phyloP scores from a whole-genome alignment of 1,284 basidiomycete species.

The Ceratobasidium sp. region DNA sequence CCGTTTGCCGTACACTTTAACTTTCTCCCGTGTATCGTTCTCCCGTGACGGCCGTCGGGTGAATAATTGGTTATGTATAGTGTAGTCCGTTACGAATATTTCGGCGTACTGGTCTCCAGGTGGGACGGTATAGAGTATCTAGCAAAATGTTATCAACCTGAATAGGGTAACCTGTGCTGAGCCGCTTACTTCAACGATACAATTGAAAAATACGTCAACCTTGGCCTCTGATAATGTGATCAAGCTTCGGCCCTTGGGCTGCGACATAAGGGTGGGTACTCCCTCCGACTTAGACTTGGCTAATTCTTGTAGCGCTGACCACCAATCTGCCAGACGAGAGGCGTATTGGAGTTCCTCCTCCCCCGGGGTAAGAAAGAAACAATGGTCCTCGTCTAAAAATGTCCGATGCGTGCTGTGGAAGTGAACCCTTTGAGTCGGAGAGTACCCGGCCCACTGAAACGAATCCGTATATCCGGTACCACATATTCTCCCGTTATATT shows the following conservation, averaged over 20 bases:
- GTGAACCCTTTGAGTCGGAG: slow-evolving; percentile 3
- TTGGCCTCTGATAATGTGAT: slow-evolving; percentile 23
- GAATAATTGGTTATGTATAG: slow-evolving; percentile 22
- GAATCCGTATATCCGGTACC: slow-evolving; percentile 22
- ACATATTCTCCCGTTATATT: not conserved
- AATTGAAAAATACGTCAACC: slow-evolving; percentile 27
- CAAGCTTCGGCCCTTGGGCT: slow-evolving; percentile 10
- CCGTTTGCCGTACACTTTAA: slow-evolving; percentile 25
- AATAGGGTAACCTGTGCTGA: not conserved
- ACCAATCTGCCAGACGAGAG: slow-evolving; percentile 20
- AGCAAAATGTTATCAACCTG: not conserved
- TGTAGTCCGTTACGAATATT: slow-evolving; percentile 28
- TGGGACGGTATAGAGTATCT: slow-evolving; percentile 21
- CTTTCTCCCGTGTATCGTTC: slow-evolving; percentile 4
- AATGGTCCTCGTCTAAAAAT: slow-evolving; percentile 21
- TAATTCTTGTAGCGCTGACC: slow-evolving; percentile 21
- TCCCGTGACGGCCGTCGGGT: slow-evolving; percentile 8
- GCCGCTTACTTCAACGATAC: slow-evolving; percentile 18
- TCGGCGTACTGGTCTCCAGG: slow-evolving; percentile 27
- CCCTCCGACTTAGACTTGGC: slow-evolving; percentile 1
- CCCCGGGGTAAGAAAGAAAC: slow-evolving; percentile 17
- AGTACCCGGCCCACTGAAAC: slow-evolving; percentile 35
- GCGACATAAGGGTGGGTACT: slow-evolving; percentile 1
- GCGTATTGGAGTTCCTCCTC: slow-evolving; percentile 18
- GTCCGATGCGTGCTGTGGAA: slow-evolving; percentile 18